A percentile compares a stretch with the other conserved stretches of the same genome.
Conservation (phyloP, 768 basidiomycete genomes). For the Rhodosporidiobolus odoratus region DNA sequence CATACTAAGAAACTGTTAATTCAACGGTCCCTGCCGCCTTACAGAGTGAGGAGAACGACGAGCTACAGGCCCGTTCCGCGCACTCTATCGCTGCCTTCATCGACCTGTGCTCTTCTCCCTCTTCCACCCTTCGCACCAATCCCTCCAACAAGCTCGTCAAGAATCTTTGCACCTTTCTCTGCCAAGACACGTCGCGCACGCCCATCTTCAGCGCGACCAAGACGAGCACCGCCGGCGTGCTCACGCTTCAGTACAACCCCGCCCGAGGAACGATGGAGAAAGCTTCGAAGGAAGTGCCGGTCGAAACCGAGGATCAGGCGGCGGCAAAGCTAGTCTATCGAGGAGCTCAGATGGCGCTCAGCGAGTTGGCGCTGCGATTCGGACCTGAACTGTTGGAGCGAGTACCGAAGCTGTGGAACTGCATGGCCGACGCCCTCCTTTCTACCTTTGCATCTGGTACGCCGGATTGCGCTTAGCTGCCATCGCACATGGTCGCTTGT, state of each 20-base stretch:
- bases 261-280: slow-evolving; percentile 27
- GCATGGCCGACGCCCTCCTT: slow-evolving; percentile 72
- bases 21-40: neutral
- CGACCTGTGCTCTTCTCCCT: slow-evolving; percentile 62
- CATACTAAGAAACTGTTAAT: neutral
- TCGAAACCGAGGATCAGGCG: slow-evolving; percentile 55
- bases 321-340: slow-evolving; percentile 70
- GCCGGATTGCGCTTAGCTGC: neutral
- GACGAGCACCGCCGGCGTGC: slow-evolving; percentile 57
- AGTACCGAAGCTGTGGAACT: slow-evolving; percentile 93
- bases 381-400: slow-evolving; percentile 64
- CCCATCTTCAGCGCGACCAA: slow-evolving; percentile 70
- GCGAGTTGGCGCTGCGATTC: slow-evolving; percentile 69
- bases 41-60: slow-evolving; percentile 78
- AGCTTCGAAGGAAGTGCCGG: slow-evolving; percentile 45
- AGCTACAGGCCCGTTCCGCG: slow-evolving; percentile 84
- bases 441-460: slow-evolving; percentile 63
- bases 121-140: slow-evolving; percentile 62
- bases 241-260: slow-evolving; percentile 56
- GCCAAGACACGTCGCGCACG: slow-evolving; percentile 80
- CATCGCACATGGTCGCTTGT: too few species aligned
- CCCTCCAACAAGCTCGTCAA: slow-evolving; percentile 94
- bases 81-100: slow-evolving; percentile 79
- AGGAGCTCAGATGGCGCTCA: slow-evolving; percentile 78
- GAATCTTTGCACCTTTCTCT: slow-evolving; percentile 93